Conservation (phyloP, 306 rosid genomes). For the Rosa rugosa region DNA sequence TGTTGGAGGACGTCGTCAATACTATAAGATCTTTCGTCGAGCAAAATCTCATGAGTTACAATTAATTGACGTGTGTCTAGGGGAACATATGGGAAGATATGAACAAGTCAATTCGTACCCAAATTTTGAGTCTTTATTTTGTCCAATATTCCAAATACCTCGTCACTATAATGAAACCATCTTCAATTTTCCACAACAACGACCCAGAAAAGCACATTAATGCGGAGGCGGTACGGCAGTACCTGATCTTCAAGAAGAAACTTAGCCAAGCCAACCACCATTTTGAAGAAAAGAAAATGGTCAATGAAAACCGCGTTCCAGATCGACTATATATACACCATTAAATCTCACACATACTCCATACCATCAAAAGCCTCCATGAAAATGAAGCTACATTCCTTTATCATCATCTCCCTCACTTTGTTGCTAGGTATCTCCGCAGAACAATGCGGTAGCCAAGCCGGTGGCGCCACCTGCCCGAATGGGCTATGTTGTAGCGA, state of each 20-base stretch:
- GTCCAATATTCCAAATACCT: not conserved
- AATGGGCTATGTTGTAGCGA: constrained; percentile 26
- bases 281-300: not conserved
- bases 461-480: constrained; percentile 18
- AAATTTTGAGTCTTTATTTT: not conserved
- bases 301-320: not conserved
- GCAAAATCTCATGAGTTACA: too few species aligned
- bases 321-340: not conserved
- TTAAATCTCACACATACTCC: not conserved
- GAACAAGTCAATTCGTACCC: not conserved
- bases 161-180: not conserved
- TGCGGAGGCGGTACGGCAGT: not conserved
- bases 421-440: constrained; percentile 13
- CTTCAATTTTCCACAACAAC: not conserved
- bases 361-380: not conserved
- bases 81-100: not conserved
- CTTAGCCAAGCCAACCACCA: not conserved
- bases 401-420: not conserved
- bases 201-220: not conserved
- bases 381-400: not conserved
- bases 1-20: too few species aligned
- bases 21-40: too few species aligned
- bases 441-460: constrained; percentile 31
- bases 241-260: not conserved
- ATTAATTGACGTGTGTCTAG: not conserved